Evolutionary conservation across 2,329 filamentous ascomycete genomes (phyloP), one percentile per base, ranked within the genome.

Genomic region (Gremmenia infestans): DNA sequence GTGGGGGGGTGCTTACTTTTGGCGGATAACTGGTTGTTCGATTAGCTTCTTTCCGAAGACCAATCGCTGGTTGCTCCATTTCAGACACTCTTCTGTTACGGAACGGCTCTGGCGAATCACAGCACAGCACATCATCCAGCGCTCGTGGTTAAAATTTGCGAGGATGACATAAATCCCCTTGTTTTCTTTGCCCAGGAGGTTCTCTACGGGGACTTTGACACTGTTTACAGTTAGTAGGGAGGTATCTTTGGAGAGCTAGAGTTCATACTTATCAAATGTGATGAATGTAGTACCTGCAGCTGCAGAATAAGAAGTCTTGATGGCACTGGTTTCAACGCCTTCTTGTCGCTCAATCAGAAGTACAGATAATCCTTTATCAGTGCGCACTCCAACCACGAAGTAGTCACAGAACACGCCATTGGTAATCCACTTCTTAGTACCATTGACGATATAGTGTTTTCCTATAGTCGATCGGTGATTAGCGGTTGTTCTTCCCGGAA

Each of bases 131-230:
- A 92, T 90, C 73, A 81, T 86, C 80, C 87, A 91, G 35, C 88
- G 81, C 75, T 91, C 89, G 73, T 94, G 89, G 78, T 94, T 94
- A 76, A 95, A 95, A 75, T 95, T 95, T 73, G 81, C 84, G 68
- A 94, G 79, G 68, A 95, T 90, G 32, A 94, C 88, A 59, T 86
- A 81, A 68, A 95, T 92, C 6, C 91, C 91, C 75, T 93, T 89
- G 77, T 94, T 83, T 73, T 95, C 90, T 68, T 89, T 77, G 59
- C 91, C 91, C 5, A 96, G 76, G 15, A 95, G 76, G 71, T 94
- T 86, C 68, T 85, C 81, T 0, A 83, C 86, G 0, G 91, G 90
- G 0, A 95, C 90, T 75, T 91, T 91, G 72, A 92, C 89, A 63
- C 94, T 88, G 72, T 92, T 88, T 71, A 89, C 93, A 50, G 90